Base-by-base conservation (phyloP, 495 filamentous ascomycete genomes). In the Tuber calosporum region DNA sequence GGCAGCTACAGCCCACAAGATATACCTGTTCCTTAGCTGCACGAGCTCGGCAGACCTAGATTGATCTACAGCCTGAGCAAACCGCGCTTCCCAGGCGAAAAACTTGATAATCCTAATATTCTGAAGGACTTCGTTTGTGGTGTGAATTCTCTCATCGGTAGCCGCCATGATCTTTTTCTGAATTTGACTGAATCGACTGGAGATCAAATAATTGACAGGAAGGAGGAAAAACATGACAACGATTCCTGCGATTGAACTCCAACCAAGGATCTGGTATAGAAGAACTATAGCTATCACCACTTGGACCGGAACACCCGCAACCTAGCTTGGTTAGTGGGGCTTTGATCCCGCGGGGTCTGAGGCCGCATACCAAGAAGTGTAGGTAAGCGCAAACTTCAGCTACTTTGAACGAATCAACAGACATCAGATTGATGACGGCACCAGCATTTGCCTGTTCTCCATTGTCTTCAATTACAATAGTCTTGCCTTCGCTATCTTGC, bases 41-140 rank as follows among this genome's bases (percentile, higher is more conserved):
- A 87, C 88, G 38, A 99, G 85, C 82, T 99, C 96, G 4, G 87
- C 87, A 26, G 85, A 84, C 69, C 96, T 87, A 81, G 96, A 96
- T 82, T 97, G 94, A 74, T 94, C 89, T 22, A 99, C 93, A 70
- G 93, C 89, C 26, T 89, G 88, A 67, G 90, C 87, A 83, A 96
- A 99, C 13, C 96, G 91, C 74, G 91, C 89, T 82, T 99, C 96
- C 96, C 96, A 99, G 2, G 96, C 94, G 82, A 99, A 99, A 83
- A 93, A 99, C 82, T 99, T 99, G 88, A 99, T 98, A 79, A 99
- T 97, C 42, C 96, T 88, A 77, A 99, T 98, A 77, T 97, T 99
- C 79, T 96, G 94, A 36, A 99, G 86, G 11, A 98, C 91, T 82
- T 99, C 96, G 82, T 98, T 98, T 11, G 96, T 98, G 4, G 92